phyloP scores from a whole-genome alignment of 2,329 filamentous ascomycete genomes.

The Penicillium sclerotigenum region DNA sequence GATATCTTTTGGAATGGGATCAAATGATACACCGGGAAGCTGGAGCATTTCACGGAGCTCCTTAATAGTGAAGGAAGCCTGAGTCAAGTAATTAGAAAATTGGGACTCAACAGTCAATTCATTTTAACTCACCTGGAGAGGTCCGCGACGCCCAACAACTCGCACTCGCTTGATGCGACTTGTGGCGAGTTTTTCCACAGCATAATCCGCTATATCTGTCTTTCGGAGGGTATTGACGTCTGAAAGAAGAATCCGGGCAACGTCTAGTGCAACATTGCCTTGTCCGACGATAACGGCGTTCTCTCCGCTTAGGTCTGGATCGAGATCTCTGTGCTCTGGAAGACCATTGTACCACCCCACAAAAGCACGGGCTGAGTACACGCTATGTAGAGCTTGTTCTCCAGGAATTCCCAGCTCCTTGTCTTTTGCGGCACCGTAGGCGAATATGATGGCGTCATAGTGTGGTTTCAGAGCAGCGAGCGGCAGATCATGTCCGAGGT shows the following conservation, averaged over 20 bases:
- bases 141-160: slow-evolving; percentile 84
- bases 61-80: slow-evolving; percentile 94
- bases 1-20: slow-evolving; percentile 63
- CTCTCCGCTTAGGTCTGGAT: slow-evolving; percentile 73
- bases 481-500: slow-evolving; percentile 68
- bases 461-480: slow-evolving; percentile 68
- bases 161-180: slow-evolving; percentile 76
- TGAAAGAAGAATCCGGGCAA: slow-evolving; percentile 80
- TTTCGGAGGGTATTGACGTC: slow-evolving; percentile 68
- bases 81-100: neutral
- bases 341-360: slow-evolving; percentile 99
- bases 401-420: slow-evolving; percentile 74
- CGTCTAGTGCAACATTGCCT: slow-evolving; percentile 92
- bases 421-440: slow-evolving; percentile 88
- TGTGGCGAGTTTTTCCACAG: slow-evolving; percentile 67
- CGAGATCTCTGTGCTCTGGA: slow-evolving; percentile 70
- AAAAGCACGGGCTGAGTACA: slow-evolving; percentile 87
- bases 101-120: neutral
- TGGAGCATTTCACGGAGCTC: slow-evolving; percentile 86
- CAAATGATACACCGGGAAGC: slow-evolving; percentile 68
- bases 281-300: slow-evolving; percentile 88
- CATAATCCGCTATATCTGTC: slow-evolving; percentile 87
- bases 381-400: slow-evolving; percentile 63
- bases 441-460: slow-evolving; percentile 89
- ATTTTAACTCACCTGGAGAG: slow-evolving; percentile 65